Base-by-base conservation (phyloP, 495 filamentous ascomycete genomes). In the Neurospora tetraspora region DNA sequence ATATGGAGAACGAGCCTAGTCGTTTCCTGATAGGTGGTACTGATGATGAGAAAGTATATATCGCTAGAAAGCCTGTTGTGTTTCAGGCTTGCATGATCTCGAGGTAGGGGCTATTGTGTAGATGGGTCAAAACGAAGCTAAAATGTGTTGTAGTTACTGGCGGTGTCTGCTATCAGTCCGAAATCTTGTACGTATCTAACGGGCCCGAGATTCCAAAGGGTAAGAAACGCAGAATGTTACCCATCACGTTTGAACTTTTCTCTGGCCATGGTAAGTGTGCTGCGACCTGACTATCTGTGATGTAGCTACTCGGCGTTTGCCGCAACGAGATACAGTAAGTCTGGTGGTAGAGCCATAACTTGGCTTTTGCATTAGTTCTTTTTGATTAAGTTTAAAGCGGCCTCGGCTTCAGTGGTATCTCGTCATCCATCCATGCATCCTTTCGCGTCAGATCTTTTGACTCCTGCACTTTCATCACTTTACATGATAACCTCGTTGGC, bases 401-500 rank as follows among this genome's bases (percentile, higher is more conserved):
- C 53, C 3, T 18, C 1, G 2, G 53, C 53, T 36, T 34, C 23
- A 34, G 53, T 65, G 53, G 53, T 65, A 65, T 65, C 53, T 65
- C 27, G 1, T 34, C 27, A 65, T 34, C 27, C 27, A 34, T 36
- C 27, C 11, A 53, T 45, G 12, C 18, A 47, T 59, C 20, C 23
- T 16, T 16, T 18, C 53, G 53, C 42, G 2, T 68, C 70, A 68
- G 20, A 20, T 68, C 39, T 71, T 37, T 34, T 71, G 42, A 71
- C 14, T 11, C 18, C 39, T 9, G 27, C 53, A 1, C 8, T 0
- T 34, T 16, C 7, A 8, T 34, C 53, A 65, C 14, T 31, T 87
- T 89, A 98, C 94, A 98, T 98, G 78, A 98, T 98, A 74, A 98
- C 93, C 81, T 98, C 94, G 82, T 98, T 97, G 77, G 91, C 84